Conservation (phyloP, 257 asterid species). For the Marsdenia floribunda region DNA sequence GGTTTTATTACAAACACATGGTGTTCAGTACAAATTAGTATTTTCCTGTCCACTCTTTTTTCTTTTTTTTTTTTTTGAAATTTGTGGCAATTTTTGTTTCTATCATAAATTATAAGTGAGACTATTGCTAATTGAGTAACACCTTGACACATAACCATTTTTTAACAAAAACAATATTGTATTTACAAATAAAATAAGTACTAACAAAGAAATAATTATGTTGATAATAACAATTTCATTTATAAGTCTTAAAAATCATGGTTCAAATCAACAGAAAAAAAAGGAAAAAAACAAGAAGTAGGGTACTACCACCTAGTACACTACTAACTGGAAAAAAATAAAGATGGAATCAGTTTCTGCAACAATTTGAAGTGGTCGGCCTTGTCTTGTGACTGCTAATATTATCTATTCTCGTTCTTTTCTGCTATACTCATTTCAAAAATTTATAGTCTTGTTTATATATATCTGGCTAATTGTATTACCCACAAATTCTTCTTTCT, state of each 20-base stretch:
- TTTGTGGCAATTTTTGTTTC: no score
- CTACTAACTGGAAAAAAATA: neutral
- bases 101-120: no score
- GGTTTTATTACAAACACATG: constrained; percentile 21
- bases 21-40: neutral
- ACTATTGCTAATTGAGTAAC: no score
- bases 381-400: neutral
- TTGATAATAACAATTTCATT: no score
- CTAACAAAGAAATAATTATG: no score
- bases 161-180: no score
- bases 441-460: constrained; percentile 13
- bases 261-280: no score
- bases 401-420: constrained; percentile 1
- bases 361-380: neutral
- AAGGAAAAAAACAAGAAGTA: neutral
- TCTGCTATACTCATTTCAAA: neutral
- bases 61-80: no score
- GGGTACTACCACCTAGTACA: neutral
- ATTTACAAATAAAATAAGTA: no score
- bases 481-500: neutral
- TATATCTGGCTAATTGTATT: constrained; percentile 10
- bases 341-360: neutral
- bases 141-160: no score
- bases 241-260: no score
- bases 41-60: constrained; percentile 7